Evolutionary conservation across 257 asterid species (phyloP).

Genomic region (Ballota nigra): DNA sequence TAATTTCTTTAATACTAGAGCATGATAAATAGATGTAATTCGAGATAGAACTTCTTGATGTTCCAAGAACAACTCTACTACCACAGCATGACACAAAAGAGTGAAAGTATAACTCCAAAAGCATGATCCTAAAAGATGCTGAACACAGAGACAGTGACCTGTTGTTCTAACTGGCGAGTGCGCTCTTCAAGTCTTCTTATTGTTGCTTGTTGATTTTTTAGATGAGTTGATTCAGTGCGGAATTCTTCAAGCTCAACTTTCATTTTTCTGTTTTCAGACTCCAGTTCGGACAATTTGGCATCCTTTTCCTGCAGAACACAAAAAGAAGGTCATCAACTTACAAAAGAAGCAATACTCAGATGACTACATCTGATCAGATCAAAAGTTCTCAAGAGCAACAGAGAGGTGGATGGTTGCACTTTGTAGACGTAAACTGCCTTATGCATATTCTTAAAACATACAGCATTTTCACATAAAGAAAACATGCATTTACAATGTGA

Average conservation of each 20-base stretch:
- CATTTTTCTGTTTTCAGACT: constrained; percentile 96
- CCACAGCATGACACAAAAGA: background rate
- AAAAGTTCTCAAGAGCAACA: constrained; percentile 11
- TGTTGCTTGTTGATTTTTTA: constrained; percentile 97
- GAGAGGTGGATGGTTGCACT: constrained; percentile 3
- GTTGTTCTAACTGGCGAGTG: constrained; percentile 95
- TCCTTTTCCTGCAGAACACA: constrained; percentile 75
- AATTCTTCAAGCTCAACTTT: constrained; percentile 98
- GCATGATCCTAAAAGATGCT: constrained; percentile 14
- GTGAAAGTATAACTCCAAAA: constrained; percentile 17
- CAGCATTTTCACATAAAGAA: background rate
- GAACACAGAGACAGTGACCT: constrained; percentile 45
- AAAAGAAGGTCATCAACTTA: constrained; percentile 1
- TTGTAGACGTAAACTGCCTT: background rate
- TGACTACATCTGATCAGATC: background rate
- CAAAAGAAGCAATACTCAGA: constrained; percentile 10
- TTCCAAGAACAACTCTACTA: constrained; percentile 14
- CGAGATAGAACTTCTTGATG: constrained; percentile 15
- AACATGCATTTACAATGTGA: background rate
- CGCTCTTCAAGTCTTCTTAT: constrained; percentile 98
- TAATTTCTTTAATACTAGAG: background rate
- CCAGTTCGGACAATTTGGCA: constrained; percentile 77
- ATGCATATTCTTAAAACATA: background rate
- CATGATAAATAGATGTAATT: background rate
- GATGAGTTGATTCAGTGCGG: constrained; percentile 91